These are phyloP conservation scores for Selenicereus undatus DNA, from an alignment of 148 eudicot genomes.

Conservation along the genomic window DNA sequence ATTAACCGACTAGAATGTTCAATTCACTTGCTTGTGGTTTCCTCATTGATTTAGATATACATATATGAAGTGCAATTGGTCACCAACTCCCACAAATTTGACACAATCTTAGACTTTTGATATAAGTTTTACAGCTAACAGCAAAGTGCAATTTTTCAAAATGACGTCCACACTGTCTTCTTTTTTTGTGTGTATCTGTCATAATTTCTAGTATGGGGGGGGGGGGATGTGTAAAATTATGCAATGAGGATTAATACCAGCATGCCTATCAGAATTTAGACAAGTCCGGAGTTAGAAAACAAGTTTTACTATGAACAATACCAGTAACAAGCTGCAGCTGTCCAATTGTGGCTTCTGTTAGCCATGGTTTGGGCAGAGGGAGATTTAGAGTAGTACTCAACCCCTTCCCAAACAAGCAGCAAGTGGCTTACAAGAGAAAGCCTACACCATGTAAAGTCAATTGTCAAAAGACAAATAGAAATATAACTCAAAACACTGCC, in stretches of 20 bases:
- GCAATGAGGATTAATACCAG: no score
- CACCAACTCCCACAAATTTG: not conserved
- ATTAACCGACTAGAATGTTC: no score
- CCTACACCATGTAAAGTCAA: not conserved
- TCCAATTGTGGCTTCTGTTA: not conserved
- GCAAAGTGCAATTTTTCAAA: no score
- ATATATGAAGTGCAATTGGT: not conserved
- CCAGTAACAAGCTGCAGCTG: not conserved
- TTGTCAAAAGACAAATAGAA: not conserved
- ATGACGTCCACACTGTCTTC: no score
- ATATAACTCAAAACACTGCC: not conserved
- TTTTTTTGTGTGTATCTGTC: no score
- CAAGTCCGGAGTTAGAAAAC: no score
- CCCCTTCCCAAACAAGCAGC: not conserved
- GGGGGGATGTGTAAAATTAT: no score
- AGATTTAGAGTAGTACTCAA: no score
- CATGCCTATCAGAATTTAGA: no score
- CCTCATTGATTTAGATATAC: not conserved
- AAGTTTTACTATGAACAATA: no score
- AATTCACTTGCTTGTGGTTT: not conserved
- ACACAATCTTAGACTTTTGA: not conserved
- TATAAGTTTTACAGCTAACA: not conserved
- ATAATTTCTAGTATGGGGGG: no score
- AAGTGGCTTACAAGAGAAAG: not conserved
- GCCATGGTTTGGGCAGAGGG: not conserved